phyloP scores from a whole-genome alignment of 75 land plant species.

The Cunninghamia lanceolata region DNA sequence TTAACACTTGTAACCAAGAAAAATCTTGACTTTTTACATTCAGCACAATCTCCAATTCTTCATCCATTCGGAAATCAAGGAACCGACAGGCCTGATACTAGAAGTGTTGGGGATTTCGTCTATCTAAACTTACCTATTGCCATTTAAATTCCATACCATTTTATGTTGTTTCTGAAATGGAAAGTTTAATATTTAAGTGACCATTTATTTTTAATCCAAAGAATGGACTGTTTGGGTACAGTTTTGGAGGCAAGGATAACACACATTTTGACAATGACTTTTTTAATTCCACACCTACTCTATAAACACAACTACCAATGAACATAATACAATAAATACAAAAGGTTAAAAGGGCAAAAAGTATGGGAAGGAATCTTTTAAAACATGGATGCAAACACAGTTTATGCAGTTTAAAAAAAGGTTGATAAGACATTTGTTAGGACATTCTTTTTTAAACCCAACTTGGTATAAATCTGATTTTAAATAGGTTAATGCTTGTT shows the following conservation, averaged over 20 bases:
- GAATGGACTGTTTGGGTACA: neutral
- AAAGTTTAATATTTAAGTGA: neutral
- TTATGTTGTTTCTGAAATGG: neutral
- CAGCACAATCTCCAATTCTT: neutral
- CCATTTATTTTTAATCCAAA: neutral
- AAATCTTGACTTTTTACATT: neutral
- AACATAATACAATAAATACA: neutral
- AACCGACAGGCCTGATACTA: neutral
- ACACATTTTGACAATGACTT: neutral
- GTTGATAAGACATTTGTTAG: neutral
- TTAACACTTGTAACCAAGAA: neutral
- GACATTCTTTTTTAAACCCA: neutral
- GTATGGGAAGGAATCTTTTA: neutral
- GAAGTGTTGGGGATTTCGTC: too few relatives aligned
- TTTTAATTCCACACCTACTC: neutral
- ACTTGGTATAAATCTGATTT: too few relatives aligned
- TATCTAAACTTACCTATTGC: neutral
- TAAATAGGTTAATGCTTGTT: too few relatives aligned
- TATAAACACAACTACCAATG: neutral
- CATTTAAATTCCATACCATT: neutral
- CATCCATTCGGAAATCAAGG: neutral
- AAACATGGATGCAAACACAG: neutral
- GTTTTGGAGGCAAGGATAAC: neutral
- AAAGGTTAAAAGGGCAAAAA: neutral
- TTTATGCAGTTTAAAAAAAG: neutral